A percentile compares a stretch with the other conserved stretches of the same genome.
phyloP scores from a whole-genome alignment of 177 flowering plant species.

The Telopea speciosissima region DNA sequence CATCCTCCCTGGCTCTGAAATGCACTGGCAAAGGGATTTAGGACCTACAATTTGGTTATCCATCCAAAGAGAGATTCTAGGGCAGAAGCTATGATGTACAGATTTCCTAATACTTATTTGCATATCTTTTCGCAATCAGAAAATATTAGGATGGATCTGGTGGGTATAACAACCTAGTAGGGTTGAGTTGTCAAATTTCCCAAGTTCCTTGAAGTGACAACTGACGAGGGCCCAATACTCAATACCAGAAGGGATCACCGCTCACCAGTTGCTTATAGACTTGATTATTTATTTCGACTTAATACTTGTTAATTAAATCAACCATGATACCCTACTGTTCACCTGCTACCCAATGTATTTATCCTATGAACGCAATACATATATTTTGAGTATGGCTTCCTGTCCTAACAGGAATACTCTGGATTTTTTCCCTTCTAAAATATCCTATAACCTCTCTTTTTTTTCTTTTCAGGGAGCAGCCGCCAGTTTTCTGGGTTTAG shows the following conservation, averaged over 20 bases:
- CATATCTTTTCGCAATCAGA: background rate
- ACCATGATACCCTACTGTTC: background rate
- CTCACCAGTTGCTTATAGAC: background rate
- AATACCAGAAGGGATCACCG: background rate
- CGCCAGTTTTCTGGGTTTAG: constrained; percentile 74
- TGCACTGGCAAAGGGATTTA: background rate
- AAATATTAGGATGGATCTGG: too few species aligned
- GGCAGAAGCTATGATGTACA: background rate
- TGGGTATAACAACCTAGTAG: background rate
- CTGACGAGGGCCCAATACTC: background rate
- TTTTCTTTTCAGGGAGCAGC: constrained; percentile 68
- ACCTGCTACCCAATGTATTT: background rate
- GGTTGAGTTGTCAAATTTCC: background rate
- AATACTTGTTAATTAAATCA: too few species aligned
- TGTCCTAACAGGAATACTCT: background rate
- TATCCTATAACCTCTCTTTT: background rate
- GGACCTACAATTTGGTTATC: background rate
- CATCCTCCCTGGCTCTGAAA: background rate
- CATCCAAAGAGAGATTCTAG: background rate
- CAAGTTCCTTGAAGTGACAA: background rate
- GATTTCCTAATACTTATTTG: background rate
- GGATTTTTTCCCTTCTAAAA: too few species aligned
- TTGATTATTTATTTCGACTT: too few species aligned
- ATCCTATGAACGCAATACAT: background rate
- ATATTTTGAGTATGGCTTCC: background rate